A percentile compares a stretch with the other conserved stretches of the same genome.
These are phyloP conservation scores for Neonectria sp. DNA, from an alignment of 2,329 filamentous ascomycete species.

Conservation along the genomic window DNA sequence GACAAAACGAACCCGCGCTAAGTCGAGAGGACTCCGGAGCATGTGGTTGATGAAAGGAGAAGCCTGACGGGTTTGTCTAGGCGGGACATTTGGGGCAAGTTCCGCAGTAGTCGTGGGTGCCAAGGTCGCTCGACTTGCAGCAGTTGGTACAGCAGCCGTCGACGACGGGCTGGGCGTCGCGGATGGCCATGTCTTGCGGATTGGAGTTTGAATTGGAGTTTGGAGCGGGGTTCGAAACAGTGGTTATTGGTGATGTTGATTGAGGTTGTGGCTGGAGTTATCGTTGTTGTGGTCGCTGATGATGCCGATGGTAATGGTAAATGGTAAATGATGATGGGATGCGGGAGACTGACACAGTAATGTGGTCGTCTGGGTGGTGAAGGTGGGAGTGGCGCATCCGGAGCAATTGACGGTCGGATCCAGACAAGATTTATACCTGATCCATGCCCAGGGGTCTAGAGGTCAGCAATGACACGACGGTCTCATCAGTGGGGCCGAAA, in stretches of 20 bases:
- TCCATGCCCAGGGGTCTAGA: constrained; percentile 30
- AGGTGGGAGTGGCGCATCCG: constrained; percentile 8
- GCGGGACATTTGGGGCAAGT: constrained; percentile 49
- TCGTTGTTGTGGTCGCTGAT: background rate
- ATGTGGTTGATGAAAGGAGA: background rate
- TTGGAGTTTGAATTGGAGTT: background rate
- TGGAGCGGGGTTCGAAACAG: background rate
- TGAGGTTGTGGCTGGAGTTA: background rate
- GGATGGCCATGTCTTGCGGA: constrained; percentile 37
- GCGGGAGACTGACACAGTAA: too few relatives aligned
- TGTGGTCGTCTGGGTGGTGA: background rate
- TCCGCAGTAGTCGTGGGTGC: constrained; percentile 52
- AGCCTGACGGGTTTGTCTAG: constrained; percentile 12
- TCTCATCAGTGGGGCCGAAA: constrained; percentile 37
- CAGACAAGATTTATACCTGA: constrained; percentile 43
- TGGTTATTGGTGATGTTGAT: background rate
- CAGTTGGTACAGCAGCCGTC: constrained; percentile 50
- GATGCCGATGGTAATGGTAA: background rate
- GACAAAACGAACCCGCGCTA: constrained; percentile 23
- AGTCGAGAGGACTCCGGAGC: background rate
- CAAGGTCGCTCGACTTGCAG: constrained; percentile 51
- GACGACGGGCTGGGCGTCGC: constrained; percentile 35
- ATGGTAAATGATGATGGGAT: background rate
- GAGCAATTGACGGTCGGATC: constrained; percentile 8
- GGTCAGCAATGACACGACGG: constrained; percentile 37